phyloP scores from a whole-genome alignment of 1,284 basidiomycete genomes.

The Pseudomicrostroma phylloplanum region DNA sequence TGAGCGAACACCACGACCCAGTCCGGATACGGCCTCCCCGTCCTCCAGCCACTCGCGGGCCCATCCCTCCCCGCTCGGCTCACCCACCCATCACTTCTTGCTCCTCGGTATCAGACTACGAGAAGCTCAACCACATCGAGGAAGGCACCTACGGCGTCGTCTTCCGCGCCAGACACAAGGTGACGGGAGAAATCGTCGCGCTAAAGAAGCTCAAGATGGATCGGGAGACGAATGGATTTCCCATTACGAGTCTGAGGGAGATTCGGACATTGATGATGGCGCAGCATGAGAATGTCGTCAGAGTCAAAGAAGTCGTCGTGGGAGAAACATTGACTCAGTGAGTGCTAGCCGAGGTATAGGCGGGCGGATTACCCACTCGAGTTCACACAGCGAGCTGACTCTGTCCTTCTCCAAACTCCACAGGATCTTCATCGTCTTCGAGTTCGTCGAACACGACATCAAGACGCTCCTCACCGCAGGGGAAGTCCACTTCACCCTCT shows the following conservation, averaged over 20 bases:
- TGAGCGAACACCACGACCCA: too few relatives aligned
- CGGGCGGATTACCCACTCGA: background rate
- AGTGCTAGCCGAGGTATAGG: slow-evolving; percentile 54
- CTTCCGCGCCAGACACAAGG: slow-evolving; percentile 81
- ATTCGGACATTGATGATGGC: slow-evolving; percentile 80
- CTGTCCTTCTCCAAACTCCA: background rate
- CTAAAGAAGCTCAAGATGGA: slow-evolving; percentile 97
- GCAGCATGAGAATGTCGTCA: slow-evolving; percentile 84
- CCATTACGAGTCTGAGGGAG: slow-evolving; percentile 91
- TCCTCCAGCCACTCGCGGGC: background rate
- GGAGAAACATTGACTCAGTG: slow-evolving; percentile 96
- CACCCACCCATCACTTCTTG: slow-evolving; percentile 35
- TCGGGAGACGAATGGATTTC: slow-evolving; percentile 95
- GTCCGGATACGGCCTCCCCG: too few relatives aligned
- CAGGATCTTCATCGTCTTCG: slow-evolving; percentile 91
- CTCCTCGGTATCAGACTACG: slow-evolving; percentile 36
- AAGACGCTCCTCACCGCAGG: slow-evolving; percentile 82
- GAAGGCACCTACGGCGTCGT: slow-evolving; percentile 98
- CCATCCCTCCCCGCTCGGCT: background rate
- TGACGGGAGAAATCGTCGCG: slow-evolving; percentile 82
- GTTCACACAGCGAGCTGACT: slow-evolving; percentile 9
- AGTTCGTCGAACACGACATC: slow-evolving; percentile 98
- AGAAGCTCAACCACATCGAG: slow-evolving; percentile 85
- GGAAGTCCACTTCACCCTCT: slow-evolving; percentile 89
- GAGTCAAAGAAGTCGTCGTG: slow-evolving; percentile 91